phyloP scores from a whole-genome alignment of 2,329 filamentous ascomycete genomes.

The Penicillium expansum region DNA sequence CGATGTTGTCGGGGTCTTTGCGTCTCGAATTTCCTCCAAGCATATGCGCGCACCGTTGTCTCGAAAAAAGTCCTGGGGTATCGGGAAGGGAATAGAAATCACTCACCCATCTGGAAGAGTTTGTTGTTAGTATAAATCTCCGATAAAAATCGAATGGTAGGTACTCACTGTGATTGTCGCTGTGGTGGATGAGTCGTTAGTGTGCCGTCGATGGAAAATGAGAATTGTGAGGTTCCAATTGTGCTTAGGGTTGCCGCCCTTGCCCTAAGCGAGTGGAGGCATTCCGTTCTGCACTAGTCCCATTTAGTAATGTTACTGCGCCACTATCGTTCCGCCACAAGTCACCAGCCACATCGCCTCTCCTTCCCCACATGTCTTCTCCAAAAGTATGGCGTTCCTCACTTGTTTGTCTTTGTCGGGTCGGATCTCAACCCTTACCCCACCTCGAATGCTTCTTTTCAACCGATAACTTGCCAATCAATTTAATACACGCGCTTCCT shows the following conservation, averaged over 20 bases:
- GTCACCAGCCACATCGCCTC: conserved; percentile 11
- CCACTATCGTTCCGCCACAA: background rate
- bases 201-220: conserved; percentile 38
- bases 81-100: conserved; percentile 27
- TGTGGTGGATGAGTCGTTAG: conserved; percentile 47
- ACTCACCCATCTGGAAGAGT: conserved; percentile 61
- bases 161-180: conserved; percentile 53
- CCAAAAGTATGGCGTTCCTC: conserved; percentile 7
- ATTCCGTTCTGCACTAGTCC: conserved; percentile 29
- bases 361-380: conserved; percentile 13
- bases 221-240: conserved; percentile 42
- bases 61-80: conserved; percentile 26
- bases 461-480: background rate
- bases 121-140: conserved; percentile 29
- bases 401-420: background rate
- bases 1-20: conserved; percentile 12
- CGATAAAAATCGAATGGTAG: conserved; percentile 15
- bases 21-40: conserved; percentile 22
- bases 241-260: conserved; percentile 46
- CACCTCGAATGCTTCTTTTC: background rate
- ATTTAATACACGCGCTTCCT: background rate
- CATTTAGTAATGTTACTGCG: conserved; percentile 7
- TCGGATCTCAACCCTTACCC: background rate
- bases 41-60: conserved; percentile 33
- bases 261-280: conserved; percentile 42